Conservation (phyloP, 306 rosid species). For the Fragaria vesca region DNA sequence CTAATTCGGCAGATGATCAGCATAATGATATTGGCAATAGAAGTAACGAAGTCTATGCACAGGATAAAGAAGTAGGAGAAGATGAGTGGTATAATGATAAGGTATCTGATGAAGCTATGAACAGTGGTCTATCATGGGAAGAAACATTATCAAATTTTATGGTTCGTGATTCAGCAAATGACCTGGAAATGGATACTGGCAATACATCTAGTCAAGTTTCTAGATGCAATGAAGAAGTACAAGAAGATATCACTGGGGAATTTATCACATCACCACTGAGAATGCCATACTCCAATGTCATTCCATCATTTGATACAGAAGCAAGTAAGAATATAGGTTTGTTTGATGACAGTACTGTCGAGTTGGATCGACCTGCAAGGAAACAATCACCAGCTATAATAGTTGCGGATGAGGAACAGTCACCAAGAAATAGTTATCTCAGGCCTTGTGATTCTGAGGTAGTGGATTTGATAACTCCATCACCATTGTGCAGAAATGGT, state of each 20-base stretch:
- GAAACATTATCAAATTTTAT: slow-evolving; percentile 27
- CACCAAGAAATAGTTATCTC: slow-evolving; percentile 13
- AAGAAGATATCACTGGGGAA: slow-evolving; percentile 25
- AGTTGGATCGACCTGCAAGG: slow-evolving; percentile 29
- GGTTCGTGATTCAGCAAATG: slow-evolving; percentile 18
- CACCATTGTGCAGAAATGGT: slow-evolving; percentile 57
- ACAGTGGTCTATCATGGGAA: slow-evolving; percentile 21
- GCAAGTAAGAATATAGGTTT: slow-evolving; percentile 26
- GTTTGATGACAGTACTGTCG: slow-evolving; percentile 13
- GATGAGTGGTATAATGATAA: slow-evolving; percentile 33
- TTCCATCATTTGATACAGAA: slow-evolving; percentile 12
- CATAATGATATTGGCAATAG: not conserved
- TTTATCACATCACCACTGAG: slow-evolving; percentile 12
- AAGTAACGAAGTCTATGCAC: not conserved
- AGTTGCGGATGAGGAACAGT: slow-evolving; percentile 19
- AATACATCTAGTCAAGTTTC: slow-evolving; percentile 1
- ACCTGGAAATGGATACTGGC: slow-evolving; percentile 9
- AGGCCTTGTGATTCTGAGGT: slow-evolving; percentile 53
- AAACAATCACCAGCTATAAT: slow-evolving; percentile 13
- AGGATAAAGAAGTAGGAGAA: slow-evolving; percentile 32
- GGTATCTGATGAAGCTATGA: slow-evolving; percentile 28
- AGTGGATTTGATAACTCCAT: slow-evolving; percentile 76
- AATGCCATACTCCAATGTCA: slow-evolving; percentile 20
- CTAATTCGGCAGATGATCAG: slow-evolving; percentile 18
- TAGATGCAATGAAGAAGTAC: slow-evolving; percentile 28